Evolutionary conservation across 192 early-diverging fungal genomes (phyloP).

Genomic region (Diversispora epigaea): DNA sequence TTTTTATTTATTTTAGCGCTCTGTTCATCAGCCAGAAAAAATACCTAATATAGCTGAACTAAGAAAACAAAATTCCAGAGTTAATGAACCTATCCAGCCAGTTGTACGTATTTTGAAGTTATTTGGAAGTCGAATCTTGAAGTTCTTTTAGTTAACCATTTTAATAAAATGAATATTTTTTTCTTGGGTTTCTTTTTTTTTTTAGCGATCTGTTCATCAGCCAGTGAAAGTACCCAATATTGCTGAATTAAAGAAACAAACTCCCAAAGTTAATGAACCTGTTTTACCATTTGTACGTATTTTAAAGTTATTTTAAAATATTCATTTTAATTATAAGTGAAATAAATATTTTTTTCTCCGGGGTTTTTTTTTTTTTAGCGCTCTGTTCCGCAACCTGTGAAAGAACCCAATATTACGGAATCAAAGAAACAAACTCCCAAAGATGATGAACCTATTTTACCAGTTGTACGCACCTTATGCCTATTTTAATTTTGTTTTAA

Average conservation of each 20-base stretch:
- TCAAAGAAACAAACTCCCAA: constrained; percentile 50
- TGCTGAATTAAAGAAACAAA: no score
- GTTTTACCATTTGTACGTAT: no score
- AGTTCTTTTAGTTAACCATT: background rate
- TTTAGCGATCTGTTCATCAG: constrained; percentile 28
- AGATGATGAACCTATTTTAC: constrained; percentile 34
- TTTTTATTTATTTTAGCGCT: no score
- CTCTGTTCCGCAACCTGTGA: constrained; percentile 60
- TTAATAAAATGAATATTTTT: background rate
- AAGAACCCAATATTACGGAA: constrained; percentile 57
- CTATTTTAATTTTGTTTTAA: background rate
- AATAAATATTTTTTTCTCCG: background rate
- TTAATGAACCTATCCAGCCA: no score
- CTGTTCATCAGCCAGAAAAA: no score
- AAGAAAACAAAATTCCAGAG: no score
- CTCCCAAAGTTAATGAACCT: no score
- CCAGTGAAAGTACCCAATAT: no score
- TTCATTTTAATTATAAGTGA: background rate
- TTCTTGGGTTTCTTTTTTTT: background rate
- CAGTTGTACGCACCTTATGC: constrained; percentile 33
- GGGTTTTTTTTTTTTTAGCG: constrained; percentile 33
- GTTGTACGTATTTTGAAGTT: background rate
- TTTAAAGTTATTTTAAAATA: background rate
- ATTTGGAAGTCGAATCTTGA: background rate
- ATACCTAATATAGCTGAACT: no score